Evolutionary conservation across 768 basidiomycete species (phyloP), one percentile per base, ranked within the genome.

Genomic region (Austroboletus eburneus): DNA sequence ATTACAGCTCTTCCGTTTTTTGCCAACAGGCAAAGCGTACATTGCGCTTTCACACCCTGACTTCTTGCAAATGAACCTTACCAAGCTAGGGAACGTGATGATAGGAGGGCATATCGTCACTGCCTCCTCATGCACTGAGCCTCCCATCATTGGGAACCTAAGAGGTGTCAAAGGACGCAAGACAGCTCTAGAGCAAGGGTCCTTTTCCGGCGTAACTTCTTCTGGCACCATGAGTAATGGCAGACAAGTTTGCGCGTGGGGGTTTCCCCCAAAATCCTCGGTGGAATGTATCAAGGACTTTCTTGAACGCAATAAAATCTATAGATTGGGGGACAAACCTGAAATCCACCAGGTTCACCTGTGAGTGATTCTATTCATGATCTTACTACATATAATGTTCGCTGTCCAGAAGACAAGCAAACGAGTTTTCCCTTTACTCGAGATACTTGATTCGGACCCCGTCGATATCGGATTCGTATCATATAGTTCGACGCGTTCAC

Each of bases 391-490:
- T 38, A 41, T 29, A 3, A 30, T 45, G 23, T 47, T 43, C 27
- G 14, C 51, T 30, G 23, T 34, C 49, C 40, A 21, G 50, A 49
- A 73, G 74, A 39, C 70, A 70, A 24, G 42, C 65, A 17, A 56
- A 55, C 18, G 57, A 64, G 30, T 80, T 77, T 54, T 67, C 73
- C 6, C 36, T 77, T 46, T 70, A 67, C 52, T 73, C 81, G 21
- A 76, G 78, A 39, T 79, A 76, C 52, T 52, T 82, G 9, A 70
- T 90, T 22, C 78, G 77, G 27, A 63, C 85, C 43, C 61, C 66
- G 3, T 78, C 79, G 0, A 66, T 72, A 16, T 72, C 84, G 9
- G 85, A 90, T 57, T 89, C 89, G 1, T 78, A 86, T 55, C 78
- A 77, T 43, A 65, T 90, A 21, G 81, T 81, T 17, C 79, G 84